Evolutionary conservation across 2,329 filamentous ascomycete species (phyloP).

Genomic region (Microthyrium microscopicum): DNA sequence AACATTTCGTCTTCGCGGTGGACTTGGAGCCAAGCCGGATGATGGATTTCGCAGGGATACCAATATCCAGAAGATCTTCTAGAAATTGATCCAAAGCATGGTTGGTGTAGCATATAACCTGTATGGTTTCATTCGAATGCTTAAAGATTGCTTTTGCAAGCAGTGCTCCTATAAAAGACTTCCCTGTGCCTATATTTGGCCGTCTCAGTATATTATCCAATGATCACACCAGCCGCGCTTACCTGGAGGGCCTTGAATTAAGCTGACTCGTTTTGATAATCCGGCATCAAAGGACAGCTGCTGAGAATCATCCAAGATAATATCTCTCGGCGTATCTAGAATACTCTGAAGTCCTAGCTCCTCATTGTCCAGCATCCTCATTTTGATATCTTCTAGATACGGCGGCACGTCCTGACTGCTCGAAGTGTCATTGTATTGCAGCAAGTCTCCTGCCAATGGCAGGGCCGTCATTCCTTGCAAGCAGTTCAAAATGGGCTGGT

Average conservation of each 20-base stretch:
- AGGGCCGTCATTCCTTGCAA: slow-evolving; percentile 40
- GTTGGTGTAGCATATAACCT: slow-evolving; percentile 55
- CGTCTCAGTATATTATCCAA: slow-evolving; percentile 7
- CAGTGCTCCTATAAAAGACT: slow-evolving; percentile 55
- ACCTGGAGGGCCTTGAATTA: slow-evolving; percentile 61
- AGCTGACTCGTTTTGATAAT: slow-evolving; percentile 35
- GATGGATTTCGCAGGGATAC: slow-evolving; percentile 33
- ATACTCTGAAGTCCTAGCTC: slow-evolving; percentile 19
- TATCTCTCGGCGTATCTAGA: slow-evolving; percentile 15
- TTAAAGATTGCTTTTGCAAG: slow-evolving; percentile 39
- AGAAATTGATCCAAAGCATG: slow-evolving; percentile 32
- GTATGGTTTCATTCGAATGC: slow-evolving; percentile 32
- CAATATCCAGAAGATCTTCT: slow-evolving; percentile 44
- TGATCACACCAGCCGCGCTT: slow-evolving; percentile 12
- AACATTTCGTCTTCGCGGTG: slow-evolving; percentile 28
- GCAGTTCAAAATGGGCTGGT: slow-evolving; percentile 46
- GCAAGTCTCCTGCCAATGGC: slow-evolving; percentile 37
- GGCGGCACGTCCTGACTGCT: too few relatives aligned
- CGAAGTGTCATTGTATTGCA: slow-evolving; percentile 2
- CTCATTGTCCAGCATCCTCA: too few relatives aligned
- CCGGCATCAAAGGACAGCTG: slow-evolving; percentile 37
- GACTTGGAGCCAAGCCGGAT: slow-evolving; percentile 48
- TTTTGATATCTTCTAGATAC: too few relatives aligned
- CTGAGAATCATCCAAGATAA: slow-evolving; percentile 38
- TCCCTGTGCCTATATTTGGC: slow-evolving; percentile 44